Percentiles rank a stretch among this genome's conserved stretches.
These are phyloP conservation scores for Phytopythium boreale DNA, from an alignment of 352 stramenopile species.

Conservation along the genomic window DNA sequence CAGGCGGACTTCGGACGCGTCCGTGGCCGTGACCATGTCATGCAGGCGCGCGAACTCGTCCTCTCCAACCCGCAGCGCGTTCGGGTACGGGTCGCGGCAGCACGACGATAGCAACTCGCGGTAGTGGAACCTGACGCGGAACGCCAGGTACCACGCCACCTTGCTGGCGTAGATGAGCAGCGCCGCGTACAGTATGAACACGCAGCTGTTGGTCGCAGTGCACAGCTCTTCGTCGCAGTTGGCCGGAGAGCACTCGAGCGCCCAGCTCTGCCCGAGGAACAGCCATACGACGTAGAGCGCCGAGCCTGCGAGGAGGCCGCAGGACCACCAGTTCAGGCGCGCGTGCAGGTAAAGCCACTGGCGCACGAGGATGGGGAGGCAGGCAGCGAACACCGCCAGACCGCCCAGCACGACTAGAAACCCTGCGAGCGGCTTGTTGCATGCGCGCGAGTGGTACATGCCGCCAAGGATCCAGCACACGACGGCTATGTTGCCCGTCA, in stretches of 20 bases:
- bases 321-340: slow-evolving; percentile 18
- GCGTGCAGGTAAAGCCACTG: slow-evolving; percentile 44
- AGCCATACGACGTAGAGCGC: slow-evolving; percentile 28
- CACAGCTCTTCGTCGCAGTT: slow-evolving; percentile 34
- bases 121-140: slow-evolving; percentile 31
- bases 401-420: slow-evolving; percentile 29
- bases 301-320: slow-evolving; percentile 13
- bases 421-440: slow-evolving; percentile 25
- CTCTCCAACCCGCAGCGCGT: slow-evolving; percentile 21
- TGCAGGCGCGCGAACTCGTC: slow-evolving; percentile 21
- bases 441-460: slow-evolving; percentile 20
- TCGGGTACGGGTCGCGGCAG: slow-evolving; percentile 28
- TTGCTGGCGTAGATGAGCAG: slow-evolving; percentile 32
- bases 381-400: slow-evolving; percentile 28
- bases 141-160: slow-evolving; percentile 35
- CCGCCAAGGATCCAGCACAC: slow-evolving; percentile 25
- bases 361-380: slow-evolving; percentile 27
- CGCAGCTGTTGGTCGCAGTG: slow-evolving; percentile 24
- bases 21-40: slow-evolving; percentile 7
- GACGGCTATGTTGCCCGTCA: slow-evolving; percentile 33
- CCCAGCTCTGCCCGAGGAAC: slow-evolving; percentile 29
- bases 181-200: slow-evolving; percentile 29
- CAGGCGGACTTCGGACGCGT: not conserved
- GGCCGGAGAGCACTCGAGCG: slow-evolving; percentile 25
- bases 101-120: slow-evolving; percentile 26